phyloP scores from a whole-genome alignment of 2,329 filamentous ascomycete genomes.

The Botrytis paeoniae region DNA sequence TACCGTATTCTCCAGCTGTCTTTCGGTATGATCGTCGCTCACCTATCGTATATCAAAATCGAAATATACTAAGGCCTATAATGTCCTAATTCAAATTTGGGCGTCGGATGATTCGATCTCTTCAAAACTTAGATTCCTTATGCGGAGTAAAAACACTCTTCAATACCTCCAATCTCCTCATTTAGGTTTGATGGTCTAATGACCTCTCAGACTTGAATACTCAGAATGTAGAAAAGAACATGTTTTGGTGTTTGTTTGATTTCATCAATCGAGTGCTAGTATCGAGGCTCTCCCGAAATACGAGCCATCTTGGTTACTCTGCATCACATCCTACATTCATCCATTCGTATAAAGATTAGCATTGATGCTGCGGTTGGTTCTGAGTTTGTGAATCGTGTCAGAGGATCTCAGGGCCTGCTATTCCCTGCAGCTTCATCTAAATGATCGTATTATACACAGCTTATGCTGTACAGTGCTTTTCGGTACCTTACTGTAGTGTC shows the following conservation, averaged over 20 bases:
- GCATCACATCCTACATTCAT: not conserved
- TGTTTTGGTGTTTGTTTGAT: not conserved
- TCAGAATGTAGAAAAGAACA: not conserved
- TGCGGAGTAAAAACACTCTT: not conserved
- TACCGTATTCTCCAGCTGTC: not conserved
- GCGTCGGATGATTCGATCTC: not conserved
- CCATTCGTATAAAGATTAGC: conserved; percentile 4
- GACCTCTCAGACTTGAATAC: not conserved
- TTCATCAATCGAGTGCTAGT: not conserved
- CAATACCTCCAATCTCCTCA: not conserved
- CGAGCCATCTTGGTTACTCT: conserved; percentile 1
- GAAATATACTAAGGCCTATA: not conserved
- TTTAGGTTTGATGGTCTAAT: not conserved
- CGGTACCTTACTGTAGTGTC: conserved; percentile 15
- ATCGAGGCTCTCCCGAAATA: conserved; percentile 5
- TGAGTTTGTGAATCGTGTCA: not conserved
- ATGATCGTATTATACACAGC: not conserved
- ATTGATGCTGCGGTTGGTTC: not conserved
- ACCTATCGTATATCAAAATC: not conserved
- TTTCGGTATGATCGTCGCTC: not conserved
- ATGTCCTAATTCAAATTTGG: not conserved
- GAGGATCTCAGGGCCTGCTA: not conserved
- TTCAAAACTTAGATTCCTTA: not conserved
- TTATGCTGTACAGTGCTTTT: not conserved
- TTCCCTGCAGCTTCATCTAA: not conserved